Percentiles rank a stretch among this genome's conserved stretches.
Conservation (phyloP, 345 rosid genomes). For the Bretschneidera sinensis region DNA sequence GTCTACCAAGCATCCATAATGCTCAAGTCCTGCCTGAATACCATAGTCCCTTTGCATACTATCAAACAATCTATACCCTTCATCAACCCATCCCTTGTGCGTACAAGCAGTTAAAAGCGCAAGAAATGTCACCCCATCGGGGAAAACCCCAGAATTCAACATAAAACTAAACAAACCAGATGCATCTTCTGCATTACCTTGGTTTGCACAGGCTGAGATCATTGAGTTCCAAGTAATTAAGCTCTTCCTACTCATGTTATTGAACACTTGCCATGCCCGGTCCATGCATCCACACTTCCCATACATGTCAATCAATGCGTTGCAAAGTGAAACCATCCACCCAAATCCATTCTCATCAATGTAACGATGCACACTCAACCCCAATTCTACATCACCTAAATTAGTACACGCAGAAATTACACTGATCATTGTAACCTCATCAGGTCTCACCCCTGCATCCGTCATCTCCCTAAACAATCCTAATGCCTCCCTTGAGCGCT, state of each 20-base stretch:
- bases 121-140: slow-evolving; percentile 26
- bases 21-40: slow-evolving; percentile 17
- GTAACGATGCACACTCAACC: slow-evolving; percentile 21
- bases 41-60: slow-evolving; percentile 20
- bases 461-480: not conserved
- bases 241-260: slow-evolving; percentile 23
- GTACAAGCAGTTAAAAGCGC: slow-evolving; percentile 23
- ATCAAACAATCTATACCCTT: slow-evolving; percentile 25
- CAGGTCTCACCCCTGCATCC: not conserved
- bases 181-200: slow-evolving; percentile 23
- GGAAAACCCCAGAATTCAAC: slow-evolving; percentile 20
- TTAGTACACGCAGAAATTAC: not conserved
- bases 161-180: slow-evolving; percentile 14
- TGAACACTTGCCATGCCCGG: slow-evolving; percentile 26
- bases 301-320: slow-evolving; percentile 34
- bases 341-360: slow-evolving; percentile 26
- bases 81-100: slow-evolving; percentile 26
- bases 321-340: slow-evolving; percentile 33
- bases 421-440: not conserved
- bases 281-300: slow-evolving; percentile 31
- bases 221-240: slow-evolving; percentile 35
- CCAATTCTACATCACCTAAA: slow-evolving; percentile 10
- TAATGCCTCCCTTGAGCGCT: not conserved
- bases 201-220: slow-evolving; percentile 30
- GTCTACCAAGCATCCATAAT: slow-evolving; percentile 26